Evolutionary conservation across 139 green algal species (phyloP).

Genomic region (Tetradesmus lagerheimii): DNA sequence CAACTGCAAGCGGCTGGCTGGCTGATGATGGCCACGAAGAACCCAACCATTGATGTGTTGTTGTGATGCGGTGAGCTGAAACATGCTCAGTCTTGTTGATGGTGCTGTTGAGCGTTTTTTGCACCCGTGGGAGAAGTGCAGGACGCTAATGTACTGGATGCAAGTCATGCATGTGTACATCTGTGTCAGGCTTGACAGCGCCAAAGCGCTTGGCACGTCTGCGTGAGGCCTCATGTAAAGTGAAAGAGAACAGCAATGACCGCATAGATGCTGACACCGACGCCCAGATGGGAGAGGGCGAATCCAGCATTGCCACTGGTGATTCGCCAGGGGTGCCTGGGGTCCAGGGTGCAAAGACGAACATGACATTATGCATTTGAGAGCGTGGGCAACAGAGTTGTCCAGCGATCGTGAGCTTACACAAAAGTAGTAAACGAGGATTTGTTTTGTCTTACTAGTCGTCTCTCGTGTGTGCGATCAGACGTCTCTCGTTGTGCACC

Average conservation of each 20-base stretch:
- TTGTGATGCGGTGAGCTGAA: neutral
- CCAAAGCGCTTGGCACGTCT: too few relatives aligned
- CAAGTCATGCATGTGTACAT: neutral
- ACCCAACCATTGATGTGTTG: neutral
- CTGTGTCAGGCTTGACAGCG: neutral
- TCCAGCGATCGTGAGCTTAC: neutral
- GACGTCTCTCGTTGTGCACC: neutral
- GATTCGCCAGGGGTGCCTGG: neutral
- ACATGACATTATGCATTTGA: slow-evolving; percentile 1
- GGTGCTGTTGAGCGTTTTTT: too few relatives aligned
- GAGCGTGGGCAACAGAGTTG: too few relatives aligned
- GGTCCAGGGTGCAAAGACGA: neutral
- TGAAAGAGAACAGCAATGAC: too few relatives aligned
- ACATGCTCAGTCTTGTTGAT: too few relatives aligned
- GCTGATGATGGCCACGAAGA: neutral
- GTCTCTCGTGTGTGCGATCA: neutral
- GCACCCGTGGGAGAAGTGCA: too few relatives aligned
- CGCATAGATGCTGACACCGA: too few relatives aligned
- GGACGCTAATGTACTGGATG: neutral
- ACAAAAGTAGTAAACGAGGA: neutral
- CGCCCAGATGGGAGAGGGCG: too few relatives aligned
- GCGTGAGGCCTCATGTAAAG: too few relatives aligned
- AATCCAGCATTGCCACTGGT: too few relatives aligned
- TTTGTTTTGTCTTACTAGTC: neutral
- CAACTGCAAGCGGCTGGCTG: too few relatives aligned